Evolutionary conservation across 768 basidiomycete genomes (phyloP), one percentile per base, ranked within the genome.

Genomic region (Mycena leptocephala): DNA sequence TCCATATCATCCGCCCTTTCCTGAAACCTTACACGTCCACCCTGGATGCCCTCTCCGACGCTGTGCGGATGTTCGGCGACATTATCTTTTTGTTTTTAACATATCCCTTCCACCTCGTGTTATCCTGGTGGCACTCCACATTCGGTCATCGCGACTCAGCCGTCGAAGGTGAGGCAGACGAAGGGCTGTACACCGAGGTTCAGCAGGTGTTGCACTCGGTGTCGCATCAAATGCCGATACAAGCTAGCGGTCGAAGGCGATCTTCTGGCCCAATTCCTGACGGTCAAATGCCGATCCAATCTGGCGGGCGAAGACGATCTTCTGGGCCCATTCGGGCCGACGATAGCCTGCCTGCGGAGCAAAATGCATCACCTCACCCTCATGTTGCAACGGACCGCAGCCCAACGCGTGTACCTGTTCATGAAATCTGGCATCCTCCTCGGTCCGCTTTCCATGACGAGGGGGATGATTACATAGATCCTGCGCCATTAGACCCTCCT

Each of bases 1-100:
- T 97, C 24, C 94, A 97, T 82, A 83, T 96, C 70, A 89, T 97
- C 14, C 94, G 96, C 24, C 96, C 96, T 20, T 80, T 94, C 37
- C 82, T 96, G 79, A 94, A 93, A 80, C 96, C 96, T 8, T 95
- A 97, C 79, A 89, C 90, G 18, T 79, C 86, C 7, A 89, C 93
- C 1, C 84, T 96, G 41, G 96, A 97, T 80, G 86, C 91, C 20
- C 71, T 89, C 16, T 86, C 96, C 33, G 93, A 95, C 68, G 75
- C 94, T 30, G 83, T 88, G 43, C 88, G 91, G 64, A 91, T 93
- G 83, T 79, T 93, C 56, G 93, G 94, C 26, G 95, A 96, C 81
- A 86, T 95, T 62, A 61, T 92, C 24, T 86, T 90, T 72, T 83
- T 87, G 16, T 69, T 89, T 6, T 81, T 86, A 13, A 80, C 84